Evolutionary conservation across 2,329 filamentous ascomycete genomes (phyloP).

Genomic region (Trichoderma sp.): DNA sequence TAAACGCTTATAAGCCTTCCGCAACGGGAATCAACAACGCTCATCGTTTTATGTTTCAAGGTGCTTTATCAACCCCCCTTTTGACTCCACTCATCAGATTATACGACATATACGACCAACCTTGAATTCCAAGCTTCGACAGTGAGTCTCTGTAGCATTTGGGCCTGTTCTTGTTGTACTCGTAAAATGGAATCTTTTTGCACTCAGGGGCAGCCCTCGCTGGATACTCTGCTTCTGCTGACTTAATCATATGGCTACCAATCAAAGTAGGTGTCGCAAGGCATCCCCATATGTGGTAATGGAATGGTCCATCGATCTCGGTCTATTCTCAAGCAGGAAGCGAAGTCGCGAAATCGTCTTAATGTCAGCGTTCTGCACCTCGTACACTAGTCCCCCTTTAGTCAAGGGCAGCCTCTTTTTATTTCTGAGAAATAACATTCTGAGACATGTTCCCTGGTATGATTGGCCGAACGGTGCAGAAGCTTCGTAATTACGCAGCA

Average conservation of each 20-base stretch:
- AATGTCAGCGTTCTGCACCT: neutral
- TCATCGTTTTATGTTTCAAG: neutral
- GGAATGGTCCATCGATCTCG: neutral
- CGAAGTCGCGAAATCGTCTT: neutral
- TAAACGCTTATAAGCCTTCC: neutral
- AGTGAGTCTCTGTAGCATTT: neutral
- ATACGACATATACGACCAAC: neutral
- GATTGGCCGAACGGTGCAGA: conserved; percentile 2
- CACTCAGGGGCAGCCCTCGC: neutral
- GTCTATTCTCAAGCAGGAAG: neutral
- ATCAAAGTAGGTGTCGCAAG: conserved; percentile 3
- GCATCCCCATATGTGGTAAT: neutral
- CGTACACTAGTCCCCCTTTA: neutral
- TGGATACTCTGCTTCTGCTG: neutral
- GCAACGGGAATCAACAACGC: neutral
- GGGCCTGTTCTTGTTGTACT: neutral
- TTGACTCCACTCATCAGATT: neutral
- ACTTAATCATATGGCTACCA: neutral
- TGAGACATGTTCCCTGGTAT: neutral
- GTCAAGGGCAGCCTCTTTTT: neutral
- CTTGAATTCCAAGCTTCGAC: neutral
- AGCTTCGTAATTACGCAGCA: neutral
- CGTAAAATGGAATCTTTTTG: neutral
- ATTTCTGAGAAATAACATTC: neutral
- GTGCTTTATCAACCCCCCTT: neutral